A percentile compares a stretch with the other conserved stretches of the same genome.
Conservation (phyloP, 495 filamentous ascomycete genomes). For the Penicillium pancosmium region DNA sequence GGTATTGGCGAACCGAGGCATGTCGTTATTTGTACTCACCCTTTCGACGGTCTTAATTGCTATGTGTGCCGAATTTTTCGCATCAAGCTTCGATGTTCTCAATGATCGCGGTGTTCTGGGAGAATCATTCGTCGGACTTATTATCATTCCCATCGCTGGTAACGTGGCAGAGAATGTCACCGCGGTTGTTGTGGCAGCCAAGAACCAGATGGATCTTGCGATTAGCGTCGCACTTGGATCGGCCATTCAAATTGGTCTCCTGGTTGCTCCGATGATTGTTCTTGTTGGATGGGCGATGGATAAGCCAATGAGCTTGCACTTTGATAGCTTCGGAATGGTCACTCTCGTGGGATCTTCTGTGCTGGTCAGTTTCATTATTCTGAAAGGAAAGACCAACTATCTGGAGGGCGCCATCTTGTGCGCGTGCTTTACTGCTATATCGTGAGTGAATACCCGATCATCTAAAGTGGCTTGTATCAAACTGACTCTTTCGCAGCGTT, state of each 20-base stretch:
- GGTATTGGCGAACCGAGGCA: neutral
- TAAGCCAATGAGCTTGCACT: slow-evolving; percentile 75
- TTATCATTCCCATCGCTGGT: slow-evolving; percentile 31
- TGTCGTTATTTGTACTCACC: slow-evolving; percentile 17
- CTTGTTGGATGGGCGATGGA: slow-evolving; percentile 14
- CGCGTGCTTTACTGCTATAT: slow-evolving; percentile 39
- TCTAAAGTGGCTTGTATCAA: neutral
- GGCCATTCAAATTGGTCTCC: slow-evolving; percentile 33
- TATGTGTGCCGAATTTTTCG: slow-evolving; percentile 32
- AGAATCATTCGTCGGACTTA: slow-evolving; percentile 30
- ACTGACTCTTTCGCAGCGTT: slow-evolving; percentile 9
- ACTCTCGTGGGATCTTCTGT: slow-evolving; percentile 73
- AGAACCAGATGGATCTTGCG: slow-evolving; percentile 30
- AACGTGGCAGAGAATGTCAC: slow-evolving; percentile 32
- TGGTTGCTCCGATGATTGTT: slow-evolving; percentile 43
- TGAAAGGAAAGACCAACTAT: slow-evolving; percentile 78
- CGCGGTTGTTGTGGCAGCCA: slow-evolving; percentile 24
- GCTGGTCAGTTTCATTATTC: slow-evolving; percentile 73
- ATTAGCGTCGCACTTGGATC: slow-evolving; percentile 27
- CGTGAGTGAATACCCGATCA: slow-evolving; percentile 9
- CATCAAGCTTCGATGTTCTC: slow-evolving; percentile 27
- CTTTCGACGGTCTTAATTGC: slow-evolving; percentile 27
- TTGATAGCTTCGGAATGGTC: slow-evolving; percentile 80
- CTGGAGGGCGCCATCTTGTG: slow-evolving; percentile 74
- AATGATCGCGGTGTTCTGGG: slow-evolving; percentile 18